These are phyloP conservation scores for Pachyrhizus erosus DNA, from an alignment of 306 rosid genomes.

Conservation along the genomic window DNA sequence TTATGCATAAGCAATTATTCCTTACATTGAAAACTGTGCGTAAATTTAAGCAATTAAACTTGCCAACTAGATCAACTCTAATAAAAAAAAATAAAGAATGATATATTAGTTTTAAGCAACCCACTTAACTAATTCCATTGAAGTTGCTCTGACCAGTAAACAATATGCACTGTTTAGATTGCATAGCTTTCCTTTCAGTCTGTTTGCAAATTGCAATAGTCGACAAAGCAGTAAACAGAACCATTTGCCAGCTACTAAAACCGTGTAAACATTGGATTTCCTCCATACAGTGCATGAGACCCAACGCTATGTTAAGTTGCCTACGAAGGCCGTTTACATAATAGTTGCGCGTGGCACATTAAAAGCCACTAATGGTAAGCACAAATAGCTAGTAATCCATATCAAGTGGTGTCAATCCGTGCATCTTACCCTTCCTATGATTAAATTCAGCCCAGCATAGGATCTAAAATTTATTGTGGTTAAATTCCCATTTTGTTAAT, in stretches of 20 bases:
- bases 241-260: conserved; percentile 33
- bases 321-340: conserved; percentile 23
- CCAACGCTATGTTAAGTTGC: conserved; percentile 10
- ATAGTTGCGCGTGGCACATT: conserved; percentile 17
- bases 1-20: background rate
- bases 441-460: no score
- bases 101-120: background rate
- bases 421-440: conserved; percentile 23
- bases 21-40: background rate
- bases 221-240: conserved; percentile 39
- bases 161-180: conserved; percentile 13
- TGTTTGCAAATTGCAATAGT: conserved; percentile 38
- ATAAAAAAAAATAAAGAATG: background rate
- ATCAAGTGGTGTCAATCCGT: conserved; percentile 39
- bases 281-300: conserved; percentile 27
- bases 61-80: background rate
- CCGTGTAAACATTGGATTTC: conserved; percentile 2
- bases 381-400: no score
- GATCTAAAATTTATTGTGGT: background rate
- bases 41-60: background rate
- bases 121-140: background rate
- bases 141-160: background rate
- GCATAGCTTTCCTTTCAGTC: conserved; percentile 27
- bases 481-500: background rate
- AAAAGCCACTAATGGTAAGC: background rate